phyloP scores from a whole-genome alignment of 2,329 filamentous ascomycete genomes.

The Calonectria ilicicola region DNA sequence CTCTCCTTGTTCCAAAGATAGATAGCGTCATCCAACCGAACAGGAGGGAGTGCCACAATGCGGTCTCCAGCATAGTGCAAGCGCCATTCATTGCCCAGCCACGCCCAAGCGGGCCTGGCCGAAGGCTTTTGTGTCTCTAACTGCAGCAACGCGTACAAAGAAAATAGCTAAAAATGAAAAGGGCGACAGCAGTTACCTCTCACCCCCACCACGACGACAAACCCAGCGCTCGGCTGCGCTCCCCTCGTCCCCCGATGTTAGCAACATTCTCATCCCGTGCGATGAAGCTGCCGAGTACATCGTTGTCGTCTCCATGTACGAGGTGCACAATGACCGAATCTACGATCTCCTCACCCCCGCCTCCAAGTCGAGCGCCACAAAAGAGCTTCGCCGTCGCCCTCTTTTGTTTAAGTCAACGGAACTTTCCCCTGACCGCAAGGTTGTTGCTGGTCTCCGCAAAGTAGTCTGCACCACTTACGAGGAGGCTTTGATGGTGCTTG shows the following conservation, averaged over 20 bases:
- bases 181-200: constrained; percentile 60
- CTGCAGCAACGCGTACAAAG: constrained; percentile 59
- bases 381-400: constrained; percentile 80
- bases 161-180: constrained; percentile 62
- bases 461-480: constrained; percentile 85
- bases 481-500: constrained; percentile 90
- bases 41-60: constrained; percentile 29
- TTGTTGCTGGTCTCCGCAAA: constrained; percentile 92
- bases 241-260: constrained; percentile 81
- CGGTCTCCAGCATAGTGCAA: constrained; percentile 37
- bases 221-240: constrained; percentile 78
- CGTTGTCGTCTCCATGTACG: constrained; percentile 96
- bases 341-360: constrained; percentile 87
- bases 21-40: constrained; percentile 45
- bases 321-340: constrained; percentile 98
- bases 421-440: constrained; percentile 87
- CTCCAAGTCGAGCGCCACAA: constrained; percentile 69
- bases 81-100: constrained; percentile 38
- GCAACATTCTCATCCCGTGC: constrained; percentile 72
- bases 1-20: constrained; percentile 39
- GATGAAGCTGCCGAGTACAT: constrained; percentile 80
- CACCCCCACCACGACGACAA: constrained; percentile 69
- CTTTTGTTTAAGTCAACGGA: constrained; percentile 95
- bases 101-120: constrained; percentile 50
- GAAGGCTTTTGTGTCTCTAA: constrained; percentile 57